Evolutionary conservation across 1,139 yeast genomes (phyloP), one percentile per base, ranked within the genome.

Genomic region (Geotrichum citri-aurantii): DNA sequence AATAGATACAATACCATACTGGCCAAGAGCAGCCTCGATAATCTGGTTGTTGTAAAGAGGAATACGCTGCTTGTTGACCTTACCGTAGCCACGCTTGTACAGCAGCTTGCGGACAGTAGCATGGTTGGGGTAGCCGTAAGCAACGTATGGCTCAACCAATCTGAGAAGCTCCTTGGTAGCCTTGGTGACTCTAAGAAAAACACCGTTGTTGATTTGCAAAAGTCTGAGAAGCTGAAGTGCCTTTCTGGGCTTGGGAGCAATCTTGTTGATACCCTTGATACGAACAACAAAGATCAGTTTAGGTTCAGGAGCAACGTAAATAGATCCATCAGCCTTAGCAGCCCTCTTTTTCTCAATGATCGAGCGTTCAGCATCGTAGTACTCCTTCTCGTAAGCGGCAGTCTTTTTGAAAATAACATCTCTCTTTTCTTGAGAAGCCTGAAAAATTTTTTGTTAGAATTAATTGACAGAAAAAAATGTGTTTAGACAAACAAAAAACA

Each of bases 21-120:
- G 83, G 79, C 98, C 98, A 75, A 93, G 88, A 75, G 82, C 73
- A 74, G 87, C 92, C 85, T 93, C 99, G 77, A 93, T 84, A 81
- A 93, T 85, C 68, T 95, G 77, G 83, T 93, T 93, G 80, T 93
- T 98, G 21, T 58, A 52, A 74, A 93, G 85, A 73, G 97, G 84
- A 74, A 92, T 82, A 85, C 99, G 90, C 85, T 93, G 99, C 84
- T 89, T 90, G 95, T 91, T 90, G 78, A 93, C 80, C 90, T 93
- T 93, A 82, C 97, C 99, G 93, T 80, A 87, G 79, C 99, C 99
- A 84, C 99, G 92, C 95, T 93, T 93, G 97, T 93, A 93, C 74
- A 93, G 79, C 78, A 93, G 88, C 81, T 92, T 88, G 83, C 97
- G 92, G 76, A 92, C 85, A 79, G 98, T 88, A 68, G 97, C 80